Base-by-base conservation (phyloP, 2,329 filamentous ascomycete species). In the Dactylonectria macrodidyma region DNA sequence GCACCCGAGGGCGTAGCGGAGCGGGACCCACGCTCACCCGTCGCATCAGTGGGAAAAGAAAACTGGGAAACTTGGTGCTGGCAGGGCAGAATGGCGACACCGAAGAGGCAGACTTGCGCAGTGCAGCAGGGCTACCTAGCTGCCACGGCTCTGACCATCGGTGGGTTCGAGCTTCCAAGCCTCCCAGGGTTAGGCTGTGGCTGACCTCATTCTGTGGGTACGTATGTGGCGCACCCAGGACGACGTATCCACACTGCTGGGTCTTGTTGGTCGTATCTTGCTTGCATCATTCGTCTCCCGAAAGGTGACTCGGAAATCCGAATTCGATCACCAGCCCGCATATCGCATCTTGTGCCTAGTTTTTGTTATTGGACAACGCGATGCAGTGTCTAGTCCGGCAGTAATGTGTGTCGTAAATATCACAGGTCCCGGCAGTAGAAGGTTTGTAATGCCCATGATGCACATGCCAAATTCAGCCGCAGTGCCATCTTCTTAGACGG, bases 1-100 rank as follows among this genome's bases (percentile, higher is more conserved):
- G 52, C 67, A 64, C 62, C 73, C 65, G 71, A 68, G 26, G 56
- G 54, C 57, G 59, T 62, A 62, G 62, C 30, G 48, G 41, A 54
- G 34, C 33, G 10, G 52, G 62, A 62, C 56, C 73, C 71, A 74
- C 70, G 54, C 52, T 56, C 61, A 38, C 65, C 72, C 66, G 51
- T 41, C 62, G 62, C 56, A 1, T 30, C 56, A 59, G 14, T 48
- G 46, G 44, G 48, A 57, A 57, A 33, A n/a, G 10, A 34, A 60
- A 33, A 34, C 10, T 36, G 51, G 50, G 34, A 52, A 52, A 33
- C 24, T 44, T 1, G 36, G 36, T 14, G 5, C 52, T 62, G 63
- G 63, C 52, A 62, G 63, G 63, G 63, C 63, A 66, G 41, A 66
- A 52, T 66, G 63, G 63, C 30, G 52, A 66, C 52, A 52, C 63